phyloP scores from a whole-genome alignment of 2,329 filamentous ascomycete species.

The Thelonectria discophora region DNA sequence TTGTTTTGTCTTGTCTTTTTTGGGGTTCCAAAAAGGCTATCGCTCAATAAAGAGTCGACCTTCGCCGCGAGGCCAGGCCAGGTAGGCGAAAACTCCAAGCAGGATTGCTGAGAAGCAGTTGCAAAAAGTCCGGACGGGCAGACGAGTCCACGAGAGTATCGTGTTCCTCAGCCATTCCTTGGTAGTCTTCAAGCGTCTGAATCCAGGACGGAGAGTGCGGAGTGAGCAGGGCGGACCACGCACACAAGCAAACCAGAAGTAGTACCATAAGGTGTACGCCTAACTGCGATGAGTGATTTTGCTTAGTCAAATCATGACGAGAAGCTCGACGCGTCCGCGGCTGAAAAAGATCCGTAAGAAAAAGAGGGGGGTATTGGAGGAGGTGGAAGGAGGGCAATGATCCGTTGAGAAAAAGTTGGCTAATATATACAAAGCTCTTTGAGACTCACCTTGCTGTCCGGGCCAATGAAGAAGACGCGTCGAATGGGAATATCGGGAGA shows the following conservation, averaged over 20 bases:
- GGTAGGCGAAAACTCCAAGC: conserved; percentile 1
- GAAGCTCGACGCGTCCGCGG: conserved; percentile 28
- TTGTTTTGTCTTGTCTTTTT: not conserved
- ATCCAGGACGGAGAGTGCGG: conserved; percentile 20
- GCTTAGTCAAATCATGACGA: conserved; percentile 37
- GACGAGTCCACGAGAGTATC: conserved; percentile 15
- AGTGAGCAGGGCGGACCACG: not conserved
- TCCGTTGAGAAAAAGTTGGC: conserved; percentile 52
- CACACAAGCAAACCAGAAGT: conserved; percentile 21
- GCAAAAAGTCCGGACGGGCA: conserved; percentile 19
- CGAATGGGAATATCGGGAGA: conserved; percentile 28
- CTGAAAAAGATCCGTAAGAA: conserved; percentile 33
- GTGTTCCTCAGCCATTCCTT: conserved; percentile 32
- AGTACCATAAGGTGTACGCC: conserved; percentile 23
- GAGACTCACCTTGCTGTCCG: conserved; percentile 64
- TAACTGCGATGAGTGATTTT: conserved; percentile 41
- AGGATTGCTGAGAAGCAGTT: conserved; percentile 22
- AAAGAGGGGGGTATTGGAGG: not conserved
- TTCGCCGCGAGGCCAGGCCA: conserved; percentile 2
- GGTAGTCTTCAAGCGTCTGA: conserved; percentile 9
- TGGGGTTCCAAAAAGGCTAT: conserved; percentile 1
- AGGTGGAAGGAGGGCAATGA: conserved; percentile 33
- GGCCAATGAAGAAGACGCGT: conserved; percentile 45
- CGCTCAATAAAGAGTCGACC: conserved; percentile 12
- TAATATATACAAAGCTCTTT: conserved; percentile 64